Conservation (phyloP, 495 filamentous ascomycete genomes). For the Tuber indicum region DNA sequence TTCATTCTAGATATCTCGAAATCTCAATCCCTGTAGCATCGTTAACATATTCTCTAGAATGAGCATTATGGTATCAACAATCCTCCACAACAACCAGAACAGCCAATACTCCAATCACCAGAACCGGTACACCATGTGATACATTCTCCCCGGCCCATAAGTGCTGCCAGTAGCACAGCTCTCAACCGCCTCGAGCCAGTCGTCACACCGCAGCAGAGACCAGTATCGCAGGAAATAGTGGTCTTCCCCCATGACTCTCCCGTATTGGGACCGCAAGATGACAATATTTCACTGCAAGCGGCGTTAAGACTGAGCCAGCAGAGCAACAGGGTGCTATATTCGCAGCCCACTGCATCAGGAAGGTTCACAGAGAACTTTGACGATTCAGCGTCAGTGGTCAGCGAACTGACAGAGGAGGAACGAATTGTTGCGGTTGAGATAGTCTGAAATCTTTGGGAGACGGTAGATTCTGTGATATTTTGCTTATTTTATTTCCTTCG, state of each 20-base stretch:
- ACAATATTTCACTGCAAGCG: background rate
- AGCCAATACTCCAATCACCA: background rate
- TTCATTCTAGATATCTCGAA: background rate
- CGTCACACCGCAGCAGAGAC: background rate
- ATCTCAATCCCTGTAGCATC: background rate
- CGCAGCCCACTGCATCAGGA: background rate
- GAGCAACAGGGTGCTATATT: background rate
- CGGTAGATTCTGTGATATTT: background rate
- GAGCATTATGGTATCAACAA: background rate
- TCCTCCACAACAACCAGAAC: background rate
- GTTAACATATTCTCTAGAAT: background rate
- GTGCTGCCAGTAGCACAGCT: background rate
- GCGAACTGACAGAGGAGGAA: background rate
- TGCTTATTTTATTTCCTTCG: background rate
- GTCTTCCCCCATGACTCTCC: background rate
- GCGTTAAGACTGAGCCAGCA: background rate
- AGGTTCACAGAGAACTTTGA: slow-evolving; percentile 2
- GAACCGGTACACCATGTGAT: background rate
- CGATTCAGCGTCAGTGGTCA: background rate
- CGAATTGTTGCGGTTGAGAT: background rate
- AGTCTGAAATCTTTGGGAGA: background rate
- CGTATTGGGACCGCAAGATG: background rate
- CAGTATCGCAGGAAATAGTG: background rate
- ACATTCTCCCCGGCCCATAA: background rate
- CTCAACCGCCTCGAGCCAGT: background rate